These are phyloP conservation scores for Pythium monospermum DNA, from an alignment of 352 stramenopile species.

Conservation along the genomic window DNA sequence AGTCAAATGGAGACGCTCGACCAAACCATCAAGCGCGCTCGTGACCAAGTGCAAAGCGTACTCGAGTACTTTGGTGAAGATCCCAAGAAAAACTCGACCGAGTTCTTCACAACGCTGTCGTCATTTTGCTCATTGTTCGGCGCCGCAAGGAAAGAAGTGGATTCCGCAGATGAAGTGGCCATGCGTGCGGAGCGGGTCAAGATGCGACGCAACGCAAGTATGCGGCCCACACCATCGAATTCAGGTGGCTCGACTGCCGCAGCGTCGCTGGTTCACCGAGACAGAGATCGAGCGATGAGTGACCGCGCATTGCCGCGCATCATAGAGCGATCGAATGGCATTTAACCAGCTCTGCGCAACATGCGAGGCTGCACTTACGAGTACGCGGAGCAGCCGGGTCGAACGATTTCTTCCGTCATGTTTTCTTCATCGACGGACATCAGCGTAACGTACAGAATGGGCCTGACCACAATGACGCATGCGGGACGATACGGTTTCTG, in stretches of 20 bases:
- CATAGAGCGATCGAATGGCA: too few species aligned
- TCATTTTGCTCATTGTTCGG: conserved; percentile 81
- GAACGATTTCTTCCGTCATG: too few species aligned
- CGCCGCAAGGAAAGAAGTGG: conserved; percentile 59
- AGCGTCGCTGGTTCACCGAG: too few species aligned
- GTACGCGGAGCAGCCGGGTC: too few species aligned
- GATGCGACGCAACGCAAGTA: conserved; percentile 32
- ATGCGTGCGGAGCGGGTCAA: conserved; percentile 56
- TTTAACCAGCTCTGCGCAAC: too few species aligned
- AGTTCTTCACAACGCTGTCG: conserved; percentile 79
- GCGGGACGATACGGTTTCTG: too few species aligned
- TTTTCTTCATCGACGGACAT: too few species aligned
- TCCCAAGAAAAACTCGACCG: conserved; percentile 54
- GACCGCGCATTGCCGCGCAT: conserved; percentile 11
- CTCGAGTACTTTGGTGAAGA: conserved; percentile 87
- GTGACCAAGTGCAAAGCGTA: conserved; percentile 64
- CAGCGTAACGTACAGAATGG: too few species aligned
- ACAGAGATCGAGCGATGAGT: conserved; percentile 13
- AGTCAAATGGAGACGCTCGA: conserved; percentile 39
- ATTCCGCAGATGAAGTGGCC: conserved; percentile 52
- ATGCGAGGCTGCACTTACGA: too few species aligned
- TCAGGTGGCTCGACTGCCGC: too few species aligned
- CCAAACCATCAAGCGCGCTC: conserved; percentile 28
- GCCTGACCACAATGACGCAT: too few species aligned
- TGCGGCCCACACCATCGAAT: not conserved